Evolutionary conservation across 768 basidiomycete genomes (phyloP), one percentile per base, ranked within the genome.

Genomic region (Russula brevipes): DNA sequence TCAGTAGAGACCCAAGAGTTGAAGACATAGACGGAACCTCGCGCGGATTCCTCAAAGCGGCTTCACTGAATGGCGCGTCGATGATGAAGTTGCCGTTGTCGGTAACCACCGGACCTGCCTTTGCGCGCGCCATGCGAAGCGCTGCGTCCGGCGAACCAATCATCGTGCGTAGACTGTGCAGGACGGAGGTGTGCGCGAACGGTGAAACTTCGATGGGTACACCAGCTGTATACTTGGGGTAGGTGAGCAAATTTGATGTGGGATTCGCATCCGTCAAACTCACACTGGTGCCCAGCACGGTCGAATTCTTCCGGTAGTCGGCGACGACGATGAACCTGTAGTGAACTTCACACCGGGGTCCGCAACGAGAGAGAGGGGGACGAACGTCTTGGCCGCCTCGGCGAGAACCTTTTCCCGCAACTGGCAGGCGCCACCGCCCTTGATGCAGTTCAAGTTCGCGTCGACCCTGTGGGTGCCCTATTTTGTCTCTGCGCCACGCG

Each of bases 51-150:
- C 42, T 60, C 81, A 96, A 87, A 69, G 80, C 71, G 42, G 86
- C 82, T 60, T 77, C 79, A 14, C 82, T 77, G 76, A 98, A 98
- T 1, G 94, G 92, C 16, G 97, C 97, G 70, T 99, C 97, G 67
- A 99, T 96, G 68, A 98, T 82, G 73, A 99, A 98, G 76, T 97
- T 98, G 24, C 93, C 92, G 69, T 99, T 99, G 74, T 99, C 97
- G 4, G 91, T 83, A 17, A 99, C 96, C 46, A 99, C 91, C 11
- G 96, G 97, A 9, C 97, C 96, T 51, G 95, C 95, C 75, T 91
- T 91, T 71, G 87, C 87, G 65, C 88, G 84, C 3, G 92, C 97
- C 96, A 99, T 98, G 46, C 96, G 82, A 45, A 99, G 80, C n/a
- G 78, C 78, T 7, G 95, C 87, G 12, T 81, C 81, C 16, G 87